Base-by-base conservation (phyloP, 495 filamentous ascomycete genomes). In the Filosporella fistucella region DNA sequence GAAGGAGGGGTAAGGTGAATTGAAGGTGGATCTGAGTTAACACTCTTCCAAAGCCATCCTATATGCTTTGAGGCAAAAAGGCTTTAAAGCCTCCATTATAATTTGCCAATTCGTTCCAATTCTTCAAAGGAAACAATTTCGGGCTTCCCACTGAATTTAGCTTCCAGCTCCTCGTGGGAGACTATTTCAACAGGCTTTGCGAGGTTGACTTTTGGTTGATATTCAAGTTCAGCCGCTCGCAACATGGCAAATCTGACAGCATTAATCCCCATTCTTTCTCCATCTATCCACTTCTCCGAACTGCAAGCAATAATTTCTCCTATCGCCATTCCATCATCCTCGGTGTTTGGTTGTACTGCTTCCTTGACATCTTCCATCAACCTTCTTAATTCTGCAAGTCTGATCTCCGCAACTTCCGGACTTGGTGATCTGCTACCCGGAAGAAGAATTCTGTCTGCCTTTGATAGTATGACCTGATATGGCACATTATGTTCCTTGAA, bases 381-480 rank as follows among this genome's bases (percentile, higher is more conserved):
- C 28, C 41, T 43, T 32, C 51, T 53, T 22, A 62, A 22, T 5
- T 46, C 37, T 9, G 40, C 16, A 17, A 62, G 21, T 16, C 45
- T 37, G 24, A 10, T 11, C 21, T 49, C 43, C 24, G 57, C 13
- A 24, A 44, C 59, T 20, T 23, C 16, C 4, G 46, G 9, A 40
- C 47, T 55, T 23, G 49, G 52, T n/a, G 4, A 32, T 24, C 44
- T 39, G 14, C 23, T 55, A 12, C 24, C 42, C 26, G 34, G 44
- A 38, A 55, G 54, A n/a, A 62, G n/a, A 10, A 70, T 52, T 42
- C 71, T 71, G 60, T 98, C 93, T 6, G 82, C 80, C 64, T 97
- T 97, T 3, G 87, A 86, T 4, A 98, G 63, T 33, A 97, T 71
- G 12, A 97, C 75, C 54, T 91, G 81, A 52, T 88, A 89, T 12